These are phyloP conservation scores for Lasiosphaeria miniovina DNA, from an alignment of 495 filamentous ascomycete genomes.

Conservation along the genomic window DNA sequence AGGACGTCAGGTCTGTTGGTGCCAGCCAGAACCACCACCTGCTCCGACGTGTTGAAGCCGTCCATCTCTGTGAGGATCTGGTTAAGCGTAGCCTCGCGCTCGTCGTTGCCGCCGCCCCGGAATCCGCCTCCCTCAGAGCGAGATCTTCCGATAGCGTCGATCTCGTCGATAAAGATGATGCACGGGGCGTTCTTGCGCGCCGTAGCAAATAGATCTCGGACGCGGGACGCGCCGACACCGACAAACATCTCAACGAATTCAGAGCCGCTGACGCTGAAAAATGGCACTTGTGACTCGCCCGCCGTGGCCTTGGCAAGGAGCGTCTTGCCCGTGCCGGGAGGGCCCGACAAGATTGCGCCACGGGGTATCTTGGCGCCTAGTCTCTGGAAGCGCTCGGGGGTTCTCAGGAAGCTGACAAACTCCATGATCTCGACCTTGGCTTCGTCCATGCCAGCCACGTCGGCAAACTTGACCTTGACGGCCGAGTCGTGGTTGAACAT, in stretches of 20 bases:
- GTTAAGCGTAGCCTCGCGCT: slow-evolving; percentile 93
- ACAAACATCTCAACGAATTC: slow-evolving; percentile 99
- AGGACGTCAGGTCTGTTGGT: slow-evolving; percentile 93
- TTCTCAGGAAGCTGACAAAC: slow-evolving; percentile 93
- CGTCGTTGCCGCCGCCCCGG: slow-evolving; percentile 88
- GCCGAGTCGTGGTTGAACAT: slow-evolving; percentile 95
- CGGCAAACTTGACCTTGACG: slow-evolving; percentile 92
- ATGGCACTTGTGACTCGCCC: slow-evolving; percentile 94
- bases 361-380: slow-evolving; percentile 96
- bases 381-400: slow-evolving; percentile 83
- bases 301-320: slow-evolving; percentile 95
- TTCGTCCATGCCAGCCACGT: slow-evolving; percentile 98
- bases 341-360: slow-evolving; percentile 92
- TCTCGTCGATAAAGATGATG: slow-evolving; percentile 99
- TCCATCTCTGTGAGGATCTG: slow-evolving; percentile 99
- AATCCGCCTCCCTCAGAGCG: slow-evolving; percentile 64
- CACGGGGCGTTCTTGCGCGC: slow-evolving; percentile 94
- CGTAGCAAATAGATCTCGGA: slow-evolving; percentile 91
- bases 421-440: slow-evolving; percentile 99
- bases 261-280: slow-evolving; percentile 96
- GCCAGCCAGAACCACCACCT: slow-evolving; percentile 96
- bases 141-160: slow-evolving; percentile 93
- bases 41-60: slow-evolving; percentile 95
- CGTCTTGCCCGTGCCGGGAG: slow-evolving; percentile 97
- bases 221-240: slow-evolving; percentile 91